Evolutionary conservation across 345 rosid genomes (phyloP).

Genomic region (Sisymbrium altissimum): DNA sequence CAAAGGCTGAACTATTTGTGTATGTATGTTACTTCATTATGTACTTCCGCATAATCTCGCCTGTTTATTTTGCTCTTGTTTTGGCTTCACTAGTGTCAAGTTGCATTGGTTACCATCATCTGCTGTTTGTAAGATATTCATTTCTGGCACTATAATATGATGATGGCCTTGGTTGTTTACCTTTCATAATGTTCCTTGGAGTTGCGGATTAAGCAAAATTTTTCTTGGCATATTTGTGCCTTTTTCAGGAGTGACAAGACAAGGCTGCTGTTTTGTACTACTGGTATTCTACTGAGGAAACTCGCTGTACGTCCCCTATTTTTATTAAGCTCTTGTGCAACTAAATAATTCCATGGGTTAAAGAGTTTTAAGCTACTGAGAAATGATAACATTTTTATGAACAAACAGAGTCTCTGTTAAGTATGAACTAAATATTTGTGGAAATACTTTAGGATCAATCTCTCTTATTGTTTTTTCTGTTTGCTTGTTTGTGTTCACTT

Average conservation of each 20-base stretch:
- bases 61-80: background rate
- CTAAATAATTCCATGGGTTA: background rate
- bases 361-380: conserved; percentile 12
- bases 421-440: background rate
- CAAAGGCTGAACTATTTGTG: background rate
- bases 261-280: conserved; percentile 89
- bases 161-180: background rate
- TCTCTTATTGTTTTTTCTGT: background rate
- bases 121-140: background rate
- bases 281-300: conserved; percentile 88
- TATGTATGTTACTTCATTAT: background rate
- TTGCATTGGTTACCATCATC: background rate
- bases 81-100: background rate
- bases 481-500: conserved; percentile 21
- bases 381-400: background rate
- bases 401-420: background rate
- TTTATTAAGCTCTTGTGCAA: conserved; percentile 1
- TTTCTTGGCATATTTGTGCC: conserved; percentile 15
- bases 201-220: background rate
- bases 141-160: background rate
- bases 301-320: conserved; percentile 52
- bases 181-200: background rate
- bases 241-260: conserved; percentile 78
- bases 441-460: background rate
- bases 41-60: background rate